Conservation (phyloP, 768 basidiomycete species). For the Trametes elegans region DNA sequence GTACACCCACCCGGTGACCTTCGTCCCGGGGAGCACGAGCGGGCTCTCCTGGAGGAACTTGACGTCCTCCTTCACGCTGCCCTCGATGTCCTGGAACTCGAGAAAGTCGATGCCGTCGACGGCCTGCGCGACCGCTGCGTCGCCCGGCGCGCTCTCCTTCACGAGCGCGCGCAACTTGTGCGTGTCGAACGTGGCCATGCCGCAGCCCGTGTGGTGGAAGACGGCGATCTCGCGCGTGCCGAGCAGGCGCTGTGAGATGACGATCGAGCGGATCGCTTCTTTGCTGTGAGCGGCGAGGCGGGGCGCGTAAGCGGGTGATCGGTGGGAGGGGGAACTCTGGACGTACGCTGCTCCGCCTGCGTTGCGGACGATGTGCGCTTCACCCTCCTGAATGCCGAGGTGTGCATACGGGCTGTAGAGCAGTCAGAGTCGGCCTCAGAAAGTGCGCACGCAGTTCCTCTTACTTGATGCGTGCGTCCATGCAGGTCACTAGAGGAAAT, state of each 20-base stretch:
- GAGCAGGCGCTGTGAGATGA: conserved; percentile 71
- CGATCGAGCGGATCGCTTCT: conserved; percentile 63
- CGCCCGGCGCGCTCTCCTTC: conserved; percentile 41
- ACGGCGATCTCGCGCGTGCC: conserved; percentile 68
- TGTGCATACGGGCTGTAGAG: conserved; percentile 49
- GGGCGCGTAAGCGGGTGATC: not conserved
- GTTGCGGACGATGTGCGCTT: conserved; percentile 72
- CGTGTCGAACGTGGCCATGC: conserved; percentile 65
- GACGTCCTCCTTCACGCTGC: conserved; percentile 58
- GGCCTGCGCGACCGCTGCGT: conserved; percentile 23
- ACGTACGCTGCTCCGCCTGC: conserved; percentile 67
- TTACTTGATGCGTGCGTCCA: conserved; percentile 73
- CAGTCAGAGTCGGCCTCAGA: not conserved
- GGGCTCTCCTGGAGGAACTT: conserved; percentile 54
- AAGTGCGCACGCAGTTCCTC: too few relatives aligned
- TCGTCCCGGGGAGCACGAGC: conserved; percentile 50
- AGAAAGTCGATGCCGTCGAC: conserved; percentile 54
- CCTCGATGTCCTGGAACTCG: conserved; percentile 50
- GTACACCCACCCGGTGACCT: conserved; percentile 66
- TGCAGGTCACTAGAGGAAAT: conserved; percentile 55
- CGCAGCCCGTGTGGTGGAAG: conserved; percentile 71
- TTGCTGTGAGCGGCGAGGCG: conserved; percentile 35
- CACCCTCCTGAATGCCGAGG: conserved; percentile 62
- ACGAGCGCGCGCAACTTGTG: conserved; percentile 48
- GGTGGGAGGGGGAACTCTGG: not conserved